These are phyloP conservation scores for Fusarium lateritium DNA, from an alignment of 2,329 filamentous ascomycete species.

Conservation along the genomic window DNA sequence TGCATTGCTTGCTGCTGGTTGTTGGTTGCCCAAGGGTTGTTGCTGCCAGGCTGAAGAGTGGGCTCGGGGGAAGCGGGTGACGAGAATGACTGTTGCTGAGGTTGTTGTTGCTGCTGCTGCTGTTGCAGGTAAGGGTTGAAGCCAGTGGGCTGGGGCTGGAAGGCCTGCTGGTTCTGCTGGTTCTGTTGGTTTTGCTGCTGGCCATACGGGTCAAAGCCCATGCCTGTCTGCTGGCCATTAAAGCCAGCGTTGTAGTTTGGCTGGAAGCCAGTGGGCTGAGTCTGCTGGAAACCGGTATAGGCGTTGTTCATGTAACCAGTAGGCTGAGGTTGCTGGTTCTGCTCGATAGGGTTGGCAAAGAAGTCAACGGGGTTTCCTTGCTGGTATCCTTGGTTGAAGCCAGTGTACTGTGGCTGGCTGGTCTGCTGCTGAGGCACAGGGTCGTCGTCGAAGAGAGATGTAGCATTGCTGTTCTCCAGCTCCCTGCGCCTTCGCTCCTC, in stretches of 20 bases:
- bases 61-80: constrained; percentile 68
- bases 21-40: constrained; percentile 91
- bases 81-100: constrained; percentile 57
- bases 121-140: constrained; percentile 67
- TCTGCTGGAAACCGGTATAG: constrained; percentile 67
- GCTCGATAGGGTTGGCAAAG: constrained; percentile 94
- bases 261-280: constrained; percentile 65
- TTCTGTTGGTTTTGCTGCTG: constrained; percentile 58
- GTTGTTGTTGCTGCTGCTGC: constrained; percentile 50
- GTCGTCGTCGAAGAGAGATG: constrained; percentile 90
- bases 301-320: constrained; percentile 78
- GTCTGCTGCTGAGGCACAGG: constrained; percentile 67
- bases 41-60: constrained; percentile 82
- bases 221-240: constrained; percentile 71
- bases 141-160: constrained; percentile 67
- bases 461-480: constrained; percentile 87
- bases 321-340: constrained; percentile 80
- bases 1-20: constrained; percentile 75
- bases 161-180: constrained; percentile 58
- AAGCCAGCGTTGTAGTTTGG: constrained; percentile 78
- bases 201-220: constrained; percentile 79
- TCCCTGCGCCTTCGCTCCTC: constrained; percentile 91
- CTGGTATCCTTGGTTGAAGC: constrained; percentile 97
- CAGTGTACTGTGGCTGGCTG: constrained; percentile 82
- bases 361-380: constrained; percentile 97